phyloP scores from a whole-genome alignment of 2,329 filamentous ascomycete species.

The Metarhizium anisopliae region DNA sequence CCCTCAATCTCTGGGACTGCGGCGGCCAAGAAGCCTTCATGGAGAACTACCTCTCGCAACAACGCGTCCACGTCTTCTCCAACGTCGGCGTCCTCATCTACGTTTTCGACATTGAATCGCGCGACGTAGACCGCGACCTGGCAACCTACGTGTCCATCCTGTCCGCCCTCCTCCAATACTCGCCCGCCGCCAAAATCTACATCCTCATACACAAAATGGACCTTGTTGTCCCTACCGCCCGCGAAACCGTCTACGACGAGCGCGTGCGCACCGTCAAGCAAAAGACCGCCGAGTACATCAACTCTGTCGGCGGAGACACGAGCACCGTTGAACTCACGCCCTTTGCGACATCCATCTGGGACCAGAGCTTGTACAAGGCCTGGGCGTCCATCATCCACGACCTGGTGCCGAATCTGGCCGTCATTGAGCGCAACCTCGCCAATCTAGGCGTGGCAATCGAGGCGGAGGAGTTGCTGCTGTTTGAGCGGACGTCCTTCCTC shows the following conservation, averaged over 20 bases:
- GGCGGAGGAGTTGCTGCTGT: constrained; percentile 87
- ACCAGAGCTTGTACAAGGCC: constrained; percentile 94
- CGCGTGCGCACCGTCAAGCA: constrained; percentile 67
- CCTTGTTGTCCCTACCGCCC: constrained; percentile 71
- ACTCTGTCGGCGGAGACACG: constrained; percentile 23
- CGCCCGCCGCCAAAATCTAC: constrained; percentile 73
- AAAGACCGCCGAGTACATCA: constrained; percentile 53
- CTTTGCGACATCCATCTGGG: constrained; percentile 96
- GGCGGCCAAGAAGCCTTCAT: constrained; percentile 98
- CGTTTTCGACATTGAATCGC: constrained; percentile 96
- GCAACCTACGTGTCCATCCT: constrained; percentile 90
- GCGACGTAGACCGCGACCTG: constrained; percentile 87
- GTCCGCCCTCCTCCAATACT: constrained; percentile 79
- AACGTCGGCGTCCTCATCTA: constrained; percentile 97
- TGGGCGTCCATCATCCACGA: constrained; percentile 98
- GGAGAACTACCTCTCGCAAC: constrained; percentile 94
- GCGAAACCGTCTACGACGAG: constrained; percentile 77
- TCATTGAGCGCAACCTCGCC: constrained; percentile 79
- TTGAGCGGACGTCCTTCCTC: constrained; percentile 91
- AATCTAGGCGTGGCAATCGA: constrained; percentile 79
- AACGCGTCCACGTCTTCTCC: constrained; percentile 92
- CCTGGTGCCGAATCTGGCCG: constrained; percentile 83
- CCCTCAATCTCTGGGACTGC: constrained; percentile 97
- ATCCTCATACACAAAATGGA: constrained; percentile 99
- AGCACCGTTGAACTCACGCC: constrained; percentile 56